Evolutionary conservation across 495 filamentous ascomycete species (phyloP).

Genomic region (Chaetomium cochliodes): DNA sequence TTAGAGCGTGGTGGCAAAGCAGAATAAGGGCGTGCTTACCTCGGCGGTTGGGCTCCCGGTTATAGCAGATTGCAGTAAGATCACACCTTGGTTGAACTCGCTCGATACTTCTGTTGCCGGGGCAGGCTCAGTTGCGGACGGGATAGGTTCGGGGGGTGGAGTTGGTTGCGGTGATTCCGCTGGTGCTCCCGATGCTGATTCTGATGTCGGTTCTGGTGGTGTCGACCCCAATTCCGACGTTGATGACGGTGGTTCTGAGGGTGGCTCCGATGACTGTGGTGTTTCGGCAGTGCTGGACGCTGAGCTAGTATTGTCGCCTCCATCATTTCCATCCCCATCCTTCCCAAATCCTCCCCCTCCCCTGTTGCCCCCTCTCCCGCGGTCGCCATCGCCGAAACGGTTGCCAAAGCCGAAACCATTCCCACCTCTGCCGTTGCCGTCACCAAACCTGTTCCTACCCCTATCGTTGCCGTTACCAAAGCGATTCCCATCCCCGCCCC

Average conservation of each 20-base stretch:
- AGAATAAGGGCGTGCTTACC: conserved; percentile 17
- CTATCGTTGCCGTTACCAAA: conserved; percentile 14
- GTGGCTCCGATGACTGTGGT: neutral
- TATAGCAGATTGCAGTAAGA: conserved; percentile 15
- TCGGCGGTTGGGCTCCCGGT: conserved; percentile 9
- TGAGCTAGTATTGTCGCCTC: neutral
- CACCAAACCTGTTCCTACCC: neutral
- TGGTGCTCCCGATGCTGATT: neutral
- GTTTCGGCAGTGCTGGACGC: neutral
- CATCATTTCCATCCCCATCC: conserved; percentile 10
- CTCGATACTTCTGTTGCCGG: neutral
- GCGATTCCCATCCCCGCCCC: conserved; percentile 21
- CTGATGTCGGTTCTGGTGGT: neutral
- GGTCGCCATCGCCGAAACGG: conserved; percentile 3
- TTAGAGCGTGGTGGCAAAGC: neutral
- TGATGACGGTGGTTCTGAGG: neutral
- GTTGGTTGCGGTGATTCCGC: conserved; percentile 7
- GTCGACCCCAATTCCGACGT: neutral
- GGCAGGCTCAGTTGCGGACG: neutral
- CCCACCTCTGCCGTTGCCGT: neutral
- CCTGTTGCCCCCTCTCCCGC: neutral
- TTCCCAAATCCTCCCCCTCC: conserved; percentile 1
- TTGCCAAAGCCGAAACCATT: neutral
- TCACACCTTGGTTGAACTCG: conserved; percentile 8
- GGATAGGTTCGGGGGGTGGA: neutral